Conservation (phyloP, 306 rosid species). For the Glycine soja region DNA sequence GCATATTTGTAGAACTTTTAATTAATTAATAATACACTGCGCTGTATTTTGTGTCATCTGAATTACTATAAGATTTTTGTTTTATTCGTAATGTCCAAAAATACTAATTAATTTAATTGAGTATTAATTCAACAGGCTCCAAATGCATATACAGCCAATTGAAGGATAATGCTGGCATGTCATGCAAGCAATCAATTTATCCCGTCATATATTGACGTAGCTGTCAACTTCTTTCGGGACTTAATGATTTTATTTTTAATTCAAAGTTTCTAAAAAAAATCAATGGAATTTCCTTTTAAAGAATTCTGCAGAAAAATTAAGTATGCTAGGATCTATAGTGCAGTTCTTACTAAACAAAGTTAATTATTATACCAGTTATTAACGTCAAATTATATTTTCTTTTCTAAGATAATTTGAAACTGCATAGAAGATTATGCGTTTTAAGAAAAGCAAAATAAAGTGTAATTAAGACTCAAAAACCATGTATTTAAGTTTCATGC, state of each 20-base stretch:
- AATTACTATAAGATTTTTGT: not conserved
- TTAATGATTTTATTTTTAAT: not conserved
- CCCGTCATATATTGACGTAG: not conserved
- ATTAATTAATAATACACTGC: not conserved
- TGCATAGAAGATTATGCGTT: not conserved
- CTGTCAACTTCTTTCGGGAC: not conserved
- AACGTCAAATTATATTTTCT: not conserved
- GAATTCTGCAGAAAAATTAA: no score
- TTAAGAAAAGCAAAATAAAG: not conserved
- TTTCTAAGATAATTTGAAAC: not conserved
- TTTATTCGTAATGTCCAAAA: constrained; percentile 4
- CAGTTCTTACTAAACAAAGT: no score
- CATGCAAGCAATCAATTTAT: not conserved
- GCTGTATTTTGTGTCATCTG: constrained; percentile 15
- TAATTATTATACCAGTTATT: no score
- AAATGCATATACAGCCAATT: not conserved
- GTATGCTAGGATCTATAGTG: no score
- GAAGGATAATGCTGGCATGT: not conserved
- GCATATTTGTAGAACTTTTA: constrained; percentile 26
- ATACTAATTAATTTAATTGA: not conserved
- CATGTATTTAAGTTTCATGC: not conserved
- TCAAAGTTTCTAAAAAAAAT: not conserved
- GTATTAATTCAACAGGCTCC: no score
- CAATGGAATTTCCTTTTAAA: not conserved
- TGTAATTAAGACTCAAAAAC: not conserved